These are phyloP conservation scores for Eucalyptus urophylla DNA, from an alignment of 345 rosid genomes.

Conservation along the genomic window DNA sequence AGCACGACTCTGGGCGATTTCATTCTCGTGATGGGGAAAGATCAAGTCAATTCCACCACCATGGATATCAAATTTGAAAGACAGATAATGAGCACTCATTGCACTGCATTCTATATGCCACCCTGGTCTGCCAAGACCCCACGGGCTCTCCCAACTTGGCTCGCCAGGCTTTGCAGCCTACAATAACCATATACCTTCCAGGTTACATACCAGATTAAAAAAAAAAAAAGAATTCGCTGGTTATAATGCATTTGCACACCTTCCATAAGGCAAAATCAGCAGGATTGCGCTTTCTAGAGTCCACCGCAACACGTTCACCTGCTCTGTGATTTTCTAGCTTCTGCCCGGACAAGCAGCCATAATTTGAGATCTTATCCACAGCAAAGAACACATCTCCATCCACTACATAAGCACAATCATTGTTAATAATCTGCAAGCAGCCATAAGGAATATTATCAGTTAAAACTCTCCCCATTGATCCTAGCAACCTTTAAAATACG, in stretches of 20 bases:
- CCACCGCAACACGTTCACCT: slow-evolving; percentile 83
- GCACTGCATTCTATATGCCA: slow-evolving; percentile 70
- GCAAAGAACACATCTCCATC: slow-evolving; percentile 81
- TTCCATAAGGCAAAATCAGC: slow-evolving; percentile 94
- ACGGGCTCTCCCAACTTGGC: slow-evolving; percentile 80
- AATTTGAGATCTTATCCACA: slow-evolving; percentile 60
- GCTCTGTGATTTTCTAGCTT: slow-evolving; percentile 61
- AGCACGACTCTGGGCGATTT: neutral
- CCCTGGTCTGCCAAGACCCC: slow-evolving; percentile 96
- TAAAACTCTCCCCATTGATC: neutral
- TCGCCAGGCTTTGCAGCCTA: slow-evolving; percentile 92
- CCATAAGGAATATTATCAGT: neutral
- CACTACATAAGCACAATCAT: slow-evolving; percentile 56
- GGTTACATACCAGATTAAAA: neutral
- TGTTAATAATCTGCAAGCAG: slow-evolving; percentile 57
- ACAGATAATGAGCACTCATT: neutral
- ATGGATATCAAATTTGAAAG: neutral
- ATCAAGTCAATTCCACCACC: neutral
- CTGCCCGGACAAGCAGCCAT: slow-evolving; percentile 71
- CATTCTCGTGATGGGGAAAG: neutral
- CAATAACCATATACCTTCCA: neutral
- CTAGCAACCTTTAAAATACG: neutral
- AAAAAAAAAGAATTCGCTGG: too few species aligned
- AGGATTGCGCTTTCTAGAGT: slow-evolving; percentile 72
- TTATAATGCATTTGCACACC: slow-evolving; percentile 15